Evolutionary conservation across 2,329 filamentous ascomycete genomes (phyloP), one percentile per base, ranked within the genome.

Genomic region (Epichloe coenophiala): DNA sequence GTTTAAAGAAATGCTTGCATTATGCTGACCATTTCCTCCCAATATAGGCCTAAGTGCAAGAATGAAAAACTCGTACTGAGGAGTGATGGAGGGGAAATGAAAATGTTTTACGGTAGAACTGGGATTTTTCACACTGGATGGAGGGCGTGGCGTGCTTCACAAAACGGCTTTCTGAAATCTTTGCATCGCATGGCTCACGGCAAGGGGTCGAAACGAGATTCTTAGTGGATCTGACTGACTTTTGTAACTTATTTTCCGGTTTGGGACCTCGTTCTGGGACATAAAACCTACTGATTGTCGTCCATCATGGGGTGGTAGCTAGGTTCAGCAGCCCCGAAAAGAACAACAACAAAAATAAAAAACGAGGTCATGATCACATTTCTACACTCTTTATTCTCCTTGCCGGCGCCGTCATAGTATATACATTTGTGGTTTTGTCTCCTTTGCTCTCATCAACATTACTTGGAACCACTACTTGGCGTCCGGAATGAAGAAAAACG

Each of bases 151-250:
- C 63, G 62, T 67, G 62, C 63, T 65, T 64, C 52, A 56, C 53
- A 53, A 58, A 60, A 59, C 62, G 57, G 59, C 59, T 27, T 46
- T 50, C 45, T 35, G 39, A 40, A 45, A 51, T 62, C 63, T 59
- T 59, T 62, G 64, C 64, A 67, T 67, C 62, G 64, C 64, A 66
- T 65, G 63, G 64, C 64, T 67, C 62, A 44, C 60, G 51, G 61
- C 57, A 57, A 61, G 65, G 36, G 19, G 45, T 23, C 21, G 23
- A 37, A 33, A 47, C 13, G 21, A 27, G 21, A 21, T 40, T 47
- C 39, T 65, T 60, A 59, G 61, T 17, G 62, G 61, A 63, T 66
- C 62, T 64, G 63, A 63, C 62, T 4, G 31, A 31, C 31, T 31
- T 65, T 64, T 61, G 48, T 50, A 63, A 65, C 59, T 64, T 66